These are phyloP conservation scores for sunflower (Helianthus annuus) DNA, from an alignment of 129 eudicot genomes.

Conservation along the genomic window HanXRQr2.0-SUNRISE NC_035446.2:139008323-139008822, in stretches of 20 bases:
- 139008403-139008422: background rate
- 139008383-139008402: conserved; percentile 14
- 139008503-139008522: conserved; percentile 99
- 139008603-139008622: conserved; percentile 89
- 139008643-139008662: conserved; percentile 57
- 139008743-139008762: conserved; percentile 99
- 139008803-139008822: conserved; percentile 97
- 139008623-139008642: conserved; percentile 97
- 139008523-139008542: conserved; percentile 98
- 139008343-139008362: conserved; percentile 99
- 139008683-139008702: background rate
- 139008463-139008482: conserved; percentile 22
- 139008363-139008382: conserved; percentile 89
- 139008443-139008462: background rate
- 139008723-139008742: conserved; percentile 87
- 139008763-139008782: conserved; percentile 99
- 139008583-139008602: conserved; percentile 98
- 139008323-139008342: conserved; percentile 99
- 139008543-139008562: conserved; percentile 97
- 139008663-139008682: background rate
- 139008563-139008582: conserved; percentile 96
- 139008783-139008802: conserved; percentile 94
- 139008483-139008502: conserved; percentile 61
- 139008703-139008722: conserved; percentile 6
- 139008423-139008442: no score